Conservation (phyloP, 1,139 yeast genomes). For the Blastobotrys indianensis region DNA sequence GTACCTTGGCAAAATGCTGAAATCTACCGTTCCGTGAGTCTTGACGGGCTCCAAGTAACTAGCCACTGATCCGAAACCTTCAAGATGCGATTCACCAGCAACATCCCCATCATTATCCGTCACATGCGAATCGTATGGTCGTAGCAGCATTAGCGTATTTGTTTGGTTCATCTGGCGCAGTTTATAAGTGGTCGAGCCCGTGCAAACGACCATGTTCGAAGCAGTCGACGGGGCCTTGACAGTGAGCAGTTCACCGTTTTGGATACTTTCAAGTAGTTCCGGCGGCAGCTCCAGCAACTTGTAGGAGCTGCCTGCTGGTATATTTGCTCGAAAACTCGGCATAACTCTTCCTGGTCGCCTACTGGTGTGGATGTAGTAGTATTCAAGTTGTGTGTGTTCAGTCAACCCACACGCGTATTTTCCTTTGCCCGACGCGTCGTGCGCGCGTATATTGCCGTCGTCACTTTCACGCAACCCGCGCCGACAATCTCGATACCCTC, state of each 20-base stretch:
- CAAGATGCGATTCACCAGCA: conserved; percentile 29
- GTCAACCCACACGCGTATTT: no score
- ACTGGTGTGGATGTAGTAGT: conserved; percentile 12
- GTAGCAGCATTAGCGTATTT: conserved; percentile 61
- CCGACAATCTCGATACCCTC: no score
- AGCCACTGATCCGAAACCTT: conserved; percentile 41
- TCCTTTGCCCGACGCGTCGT: no score
- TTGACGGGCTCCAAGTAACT: conserved; percentile 36
- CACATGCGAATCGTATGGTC: conserved; percentile 27
- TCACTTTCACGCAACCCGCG: no score
- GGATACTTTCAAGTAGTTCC: conserved; percentile 44
- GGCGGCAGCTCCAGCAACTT: conserved; percentile 57
- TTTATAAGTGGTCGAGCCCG: conserved; percentile 52
- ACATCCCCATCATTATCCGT: conserved; percentile 16
- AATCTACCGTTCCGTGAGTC: conserved; percentile 33
- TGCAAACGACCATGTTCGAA: conserved; percentile 56
- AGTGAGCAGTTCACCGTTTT: conserved; percentile 33
- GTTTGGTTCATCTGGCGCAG: conserved; percentile 82
- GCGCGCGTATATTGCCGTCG: no score
- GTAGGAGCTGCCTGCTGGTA: conserved; percentile 37
- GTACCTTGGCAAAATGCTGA: conserved; percentile 45
- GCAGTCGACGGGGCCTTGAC: conserved; percentile 43
- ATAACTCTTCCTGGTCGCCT: conserved; percentile 17
- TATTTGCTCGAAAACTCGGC: conserved; percentile 22
- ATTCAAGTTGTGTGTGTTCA: neutral